A percentile compares a stretch with the other conserved stretches of the same genome.
phyloP scores from a whole-genome alignment of 176 grass and related monocot genomes.

The Oryza brachyantha region DNA sequence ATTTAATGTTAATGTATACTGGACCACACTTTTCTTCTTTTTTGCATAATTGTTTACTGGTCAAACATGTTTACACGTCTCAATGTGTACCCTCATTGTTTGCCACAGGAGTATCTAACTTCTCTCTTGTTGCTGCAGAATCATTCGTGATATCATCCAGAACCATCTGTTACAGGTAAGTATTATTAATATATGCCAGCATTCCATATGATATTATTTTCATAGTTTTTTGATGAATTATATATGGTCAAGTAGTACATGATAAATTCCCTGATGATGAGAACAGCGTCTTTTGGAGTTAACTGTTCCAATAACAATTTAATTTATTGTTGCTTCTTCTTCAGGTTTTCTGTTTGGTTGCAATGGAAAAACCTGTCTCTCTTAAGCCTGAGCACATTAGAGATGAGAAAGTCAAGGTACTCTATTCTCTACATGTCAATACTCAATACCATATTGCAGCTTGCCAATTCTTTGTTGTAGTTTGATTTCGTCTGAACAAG shows the following conservation, averaged over 20 bases:
- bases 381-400: constrained; percentile 98
- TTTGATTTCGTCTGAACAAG: constrained; percentile 7
- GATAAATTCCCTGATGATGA: constrained; percentile 23
- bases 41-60: background rate
- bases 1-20: background rate
- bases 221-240: background rate
- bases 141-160: constrained; percentile 99
- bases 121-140: constrained; percentile 64
- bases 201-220: no score
- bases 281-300: background rate
- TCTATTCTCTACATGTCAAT: constrained; percentile 10
- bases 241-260: constrained; percentile 11
- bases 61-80: background rate
- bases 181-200: constrained; percentile 28
- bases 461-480: constrained; percentile 11
- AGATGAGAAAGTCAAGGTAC: constrained; percentile 99
- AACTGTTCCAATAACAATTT: background rate
- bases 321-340: constrained; percentile 22
- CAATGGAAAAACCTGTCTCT: constrained; percentile 98
- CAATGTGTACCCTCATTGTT: constrained; percentile 5
- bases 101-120: constrained; percentile 25
- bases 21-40: background rate
- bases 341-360: constrained; percentile 97
- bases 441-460: constrained; percentile 20
- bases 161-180: constrained; percentile 97